Percentiles rank a stretch among this genome's conserved stretches.
Evolutionary conservation across 768 basidiomycete genomes (phyloP).

Genomic region (Mycena galopus): DNA sequence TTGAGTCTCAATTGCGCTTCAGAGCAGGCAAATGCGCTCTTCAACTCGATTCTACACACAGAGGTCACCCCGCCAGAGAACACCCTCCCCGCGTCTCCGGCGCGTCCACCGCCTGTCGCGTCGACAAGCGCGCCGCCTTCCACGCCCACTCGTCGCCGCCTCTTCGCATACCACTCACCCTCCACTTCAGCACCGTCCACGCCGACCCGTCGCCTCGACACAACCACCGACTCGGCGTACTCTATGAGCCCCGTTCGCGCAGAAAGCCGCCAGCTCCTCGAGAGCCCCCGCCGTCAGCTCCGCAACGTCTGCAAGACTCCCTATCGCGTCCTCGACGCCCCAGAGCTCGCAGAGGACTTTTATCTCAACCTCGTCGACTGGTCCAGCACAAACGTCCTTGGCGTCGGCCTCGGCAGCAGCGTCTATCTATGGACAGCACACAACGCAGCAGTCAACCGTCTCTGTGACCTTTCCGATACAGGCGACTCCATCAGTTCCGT

Average conservation of each 20-base stretch:
- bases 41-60: constrained; percentile 80
- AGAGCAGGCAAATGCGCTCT: constrained; percentile 91
- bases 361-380: constrained; percentile 98
- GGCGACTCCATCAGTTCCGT: constrained; percentile 88
- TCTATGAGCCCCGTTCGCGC: constrained; percentile 91
- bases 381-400: constrained; percentile 95
- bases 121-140: constrained; percentile 58
- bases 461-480: constrained; percentile 83
- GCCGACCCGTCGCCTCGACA: constrained; percentile 70
- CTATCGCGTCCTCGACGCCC: constrained; percentile 96
- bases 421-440: constrained; percentile 99
- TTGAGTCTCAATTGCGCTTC: background rate
- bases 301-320: constrained; percentile 94
- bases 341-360: constrained; percentile 97
- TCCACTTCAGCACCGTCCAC: constrained; percentile 69
- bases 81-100: constrained; percentile 71
- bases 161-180: constrained; percentile 79
- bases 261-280: constrained; percentile 84
- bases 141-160: constrained; percentile 68
- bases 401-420: constrained; percentile 90
- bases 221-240: constrained; percentile 89
- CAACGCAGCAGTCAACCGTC: constrained; percentile 90
- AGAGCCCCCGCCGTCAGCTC: constrained; percentile 85
- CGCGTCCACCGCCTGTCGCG: constrained; percentile 58
- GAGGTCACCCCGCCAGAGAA: constrained; percentile 84